Evolutionary conservation across 2,329 filamentous ascomycete genomes (phyloP).

Genomic region (Sphaerostilbella broomeana): DNA sequence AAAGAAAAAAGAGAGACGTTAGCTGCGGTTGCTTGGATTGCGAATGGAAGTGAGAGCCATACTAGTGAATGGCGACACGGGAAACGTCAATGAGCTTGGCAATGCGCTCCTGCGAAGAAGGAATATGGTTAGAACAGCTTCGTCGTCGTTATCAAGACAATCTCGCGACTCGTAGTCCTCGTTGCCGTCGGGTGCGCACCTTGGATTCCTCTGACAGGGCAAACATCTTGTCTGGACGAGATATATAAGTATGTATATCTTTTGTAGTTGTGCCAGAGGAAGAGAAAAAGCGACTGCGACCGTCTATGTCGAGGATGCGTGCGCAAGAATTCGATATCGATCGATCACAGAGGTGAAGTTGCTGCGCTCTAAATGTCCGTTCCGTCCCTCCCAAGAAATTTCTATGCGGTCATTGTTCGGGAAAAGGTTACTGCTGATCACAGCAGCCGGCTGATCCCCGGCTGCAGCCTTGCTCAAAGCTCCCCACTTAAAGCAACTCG

Average conservation of each 20-base stretch:
- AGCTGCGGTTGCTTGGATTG: conserved; percentile 20
- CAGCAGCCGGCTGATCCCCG: conserved; percentile 27
- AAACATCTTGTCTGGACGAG: conserved; percentile 48
- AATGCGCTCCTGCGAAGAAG: conserved; percentile 75
- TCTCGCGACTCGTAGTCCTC: too few relatives aligned
- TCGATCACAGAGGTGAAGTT: too few relatives aligned
- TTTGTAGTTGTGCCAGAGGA: too few relatives aligned
- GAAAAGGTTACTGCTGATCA: conserved; percentile 3
- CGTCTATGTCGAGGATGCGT: too few relatives aligned
- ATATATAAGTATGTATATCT: too few relatives aligned
- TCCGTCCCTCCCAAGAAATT: conserved; percentile 11
- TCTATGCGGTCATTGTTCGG: conserved; percentile 10
- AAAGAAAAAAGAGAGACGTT: conserved; percentile 22
- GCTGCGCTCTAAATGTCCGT: too few relatives aligned
- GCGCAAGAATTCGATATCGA: too few relatives aligned
- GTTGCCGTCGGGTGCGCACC: too few relatives aligned
- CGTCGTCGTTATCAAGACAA: not conserved
- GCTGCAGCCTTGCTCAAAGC: conserved; percentile 15
- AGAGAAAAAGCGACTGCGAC: too few relatives aligned
- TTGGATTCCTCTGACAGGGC: conserved; percentile 93
- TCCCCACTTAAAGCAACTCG: too few relatives aligned
- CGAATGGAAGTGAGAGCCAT: conserved; percentile 30
- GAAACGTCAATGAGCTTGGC: conserved; percentile 93
- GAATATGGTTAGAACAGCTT: conserved; percentile 8
- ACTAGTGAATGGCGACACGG: conserved; percentile 94